Evolutionary conservation across 2,329 filamentous ascomycete species (phyloP), one percentile per base, ranked within the genome.

Genomic region (Stenocarpella maydis): DNA sequence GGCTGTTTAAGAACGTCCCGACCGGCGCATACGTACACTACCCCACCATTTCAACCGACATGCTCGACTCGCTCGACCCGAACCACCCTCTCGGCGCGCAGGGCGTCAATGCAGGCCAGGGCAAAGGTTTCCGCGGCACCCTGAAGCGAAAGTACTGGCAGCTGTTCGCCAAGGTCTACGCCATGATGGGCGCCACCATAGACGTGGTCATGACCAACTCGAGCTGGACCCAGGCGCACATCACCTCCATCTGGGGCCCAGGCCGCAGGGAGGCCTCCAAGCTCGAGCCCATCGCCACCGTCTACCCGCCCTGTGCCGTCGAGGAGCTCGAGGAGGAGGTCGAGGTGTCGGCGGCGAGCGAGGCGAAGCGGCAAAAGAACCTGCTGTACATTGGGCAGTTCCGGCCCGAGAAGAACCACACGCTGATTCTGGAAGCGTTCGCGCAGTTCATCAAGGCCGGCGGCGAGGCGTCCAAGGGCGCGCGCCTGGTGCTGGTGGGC

Each of bases 141-240:
- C 84, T 84, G 61, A 99, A 99, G 83, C 90, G 87, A 74, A 79
- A 85, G 19, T 99, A 99, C 83, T 99, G 96, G 96, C 84, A 90
- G 72, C 76, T 91, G 1, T 99, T 99, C 77, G 95, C 96, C 0
- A 82, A 84, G 53, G 79, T 97, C 2, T 99, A 99, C 81, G 91
- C 91, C 54, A 90, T 88, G 81, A 91, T 97, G 53, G 96, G 96
- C 26, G 88, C 91, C 26, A 90, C 91, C 19, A 88, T 98, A 53
- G 95, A 99, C 77, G 88, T 97, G 0, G 95, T 98, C 74, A 97
- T 98, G 93, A 97, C 96, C 69, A 99, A 99, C 80, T 97, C 94
- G 6, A 93, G 88, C 69, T 99, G 96, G 96, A 99, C 96, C 0
- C 92, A 96, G 73, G 86, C 82, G 1, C 94, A 98, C 77, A 91